Percentiles rank a stretch among this genome's conserved stretches.
Conservation (phyloP, 805 yeast genomes). For the Kuraishia cidri region DNA sequence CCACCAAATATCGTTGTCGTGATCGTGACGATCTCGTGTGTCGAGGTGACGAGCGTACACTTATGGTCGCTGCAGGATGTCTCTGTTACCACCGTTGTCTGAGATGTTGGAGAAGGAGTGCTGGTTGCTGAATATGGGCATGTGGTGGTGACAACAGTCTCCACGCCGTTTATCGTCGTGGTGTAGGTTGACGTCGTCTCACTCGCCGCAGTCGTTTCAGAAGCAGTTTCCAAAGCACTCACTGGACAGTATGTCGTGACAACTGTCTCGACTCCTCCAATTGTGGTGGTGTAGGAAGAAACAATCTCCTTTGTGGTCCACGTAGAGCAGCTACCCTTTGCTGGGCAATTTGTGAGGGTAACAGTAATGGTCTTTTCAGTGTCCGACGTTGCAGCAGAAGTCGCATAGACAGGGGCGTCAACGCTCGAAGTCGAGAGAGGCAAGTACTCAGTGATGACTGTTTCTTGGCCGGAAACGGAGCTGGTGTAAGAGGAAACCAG, state of each 20-base stretch:
- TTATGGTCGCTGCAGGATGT: slow-evolving; percentile 12
- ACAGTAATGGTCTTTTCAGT: slow-evolving; percentile 3
- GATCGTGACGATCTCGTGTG: slow-evolving; percentile 6
- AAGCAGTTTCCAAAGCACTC: neutral
- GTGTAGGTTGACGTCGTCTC: neutral
- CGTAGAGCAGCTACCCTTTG: slow-evolving; percentile 1
- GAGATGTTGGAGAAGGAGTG: too few species aligned
- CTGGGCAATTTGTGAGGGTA: slow-evolving; percentile 3
- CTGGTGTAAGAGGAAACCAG: slow-evolving; percentile 2
- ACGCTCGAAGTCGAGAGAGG: slow-evolving; percentile 11
- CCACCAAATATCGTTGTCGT: slow-evolving; percentile 9
- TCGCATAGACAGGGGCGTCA: too few species aligned
- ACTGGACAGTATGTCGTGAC: slow-evolving; percentile 3
- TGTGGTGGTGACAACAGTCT: slow-evolving; percentile 1
- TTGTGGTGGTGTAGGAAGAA: slow-evolving; percentile 2
- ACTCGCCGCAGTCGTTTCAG: neutral
- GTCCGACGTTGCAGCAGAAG: slow-evolving; percentile 3
- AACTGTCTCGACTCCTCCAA: slow-evolving; percentile 1
- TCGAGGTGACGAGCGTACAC: slow-evolving; percentile 8
- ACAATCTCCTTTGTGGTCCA: neutral
- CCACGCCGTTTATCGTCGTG: neutral
- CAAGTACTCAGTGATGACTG: slow-evolving; percentile 6
- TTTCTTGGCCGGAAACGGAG: slow-evolving; percentile 2
- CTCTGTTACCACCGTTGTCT: too few species aligned
- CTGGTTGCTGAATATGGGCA: slow-evolving; percentile 5